Evolutionary conservation across 108 stramenopile species (phyloP).

Genomic region (Fistulifera solaris): DNA sequence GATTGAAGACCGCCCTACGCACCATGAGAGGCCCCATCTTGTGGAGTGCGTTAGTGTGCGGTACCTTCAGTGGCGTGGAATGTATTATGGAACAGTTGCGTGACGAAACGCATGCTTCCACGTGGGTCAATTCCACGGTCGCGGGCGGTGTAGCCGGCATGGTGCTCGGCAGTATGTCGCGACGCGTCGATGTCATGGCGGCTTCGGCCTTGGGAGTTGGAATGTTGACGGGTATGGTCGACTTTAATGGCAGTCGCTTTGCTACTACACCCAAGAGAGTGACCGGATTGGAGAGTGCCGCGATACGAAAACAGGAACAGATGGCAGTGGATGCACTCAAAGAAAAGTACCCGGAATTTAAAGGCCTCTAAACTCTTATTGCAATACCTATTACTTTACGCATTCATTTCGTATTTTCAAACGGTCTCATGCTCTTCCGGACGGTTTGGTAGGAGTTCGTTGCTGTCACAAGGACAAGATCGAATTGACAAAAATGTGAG

Average conservation of each 20-base stretch:
- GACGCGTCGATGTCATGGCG: constrained; percentile 35
- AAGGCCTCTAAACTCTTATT: constrained; percentile 22
- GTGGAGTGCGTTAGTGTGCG: constrained; percentile 1
- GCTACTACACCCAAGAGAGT: background rate
- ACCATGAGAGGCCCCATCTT: constrained; percentile 6
- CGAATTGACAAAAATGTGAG: too few species aligned
- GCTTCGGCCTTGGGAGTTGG: constrained; percentile 25
- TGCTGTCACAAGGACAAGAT: too few species aligned
- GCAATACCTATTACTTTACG: too few species aligned
- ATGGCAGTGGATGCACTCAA: constrained; percentile 26
- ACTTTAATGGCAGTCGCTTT: constrained; percentile 20
- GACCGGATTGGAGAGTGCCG: too few species aligned
- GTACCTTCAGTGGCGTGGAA: constrained; percentile 7
- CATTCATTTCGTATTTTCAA: too few species aligned
- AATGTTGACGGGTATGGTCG: constrained; percentile 30
- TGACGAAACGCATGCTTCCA: background rate
- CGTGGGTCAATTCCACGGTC: constrained; percentile 2
- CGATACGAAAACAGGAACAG: background rate
- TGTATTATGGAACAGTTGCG: constrained; percentile 5
- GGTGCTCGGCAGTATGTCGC: constrained; percentile 22
- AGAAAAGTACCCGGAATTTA: constrained; percentile 42
- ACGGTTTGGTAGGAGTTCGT: too few species aligned
- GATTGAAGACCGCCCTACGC: background rate
- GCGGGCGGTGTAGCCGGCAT: constrained; percentile 31
- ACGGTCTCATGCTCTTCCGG: too few species aligned